phyloP scores from a whole-genome alignment of 768 basidiomycete species.

The Dictyophora rubrovolvata region DNA sequence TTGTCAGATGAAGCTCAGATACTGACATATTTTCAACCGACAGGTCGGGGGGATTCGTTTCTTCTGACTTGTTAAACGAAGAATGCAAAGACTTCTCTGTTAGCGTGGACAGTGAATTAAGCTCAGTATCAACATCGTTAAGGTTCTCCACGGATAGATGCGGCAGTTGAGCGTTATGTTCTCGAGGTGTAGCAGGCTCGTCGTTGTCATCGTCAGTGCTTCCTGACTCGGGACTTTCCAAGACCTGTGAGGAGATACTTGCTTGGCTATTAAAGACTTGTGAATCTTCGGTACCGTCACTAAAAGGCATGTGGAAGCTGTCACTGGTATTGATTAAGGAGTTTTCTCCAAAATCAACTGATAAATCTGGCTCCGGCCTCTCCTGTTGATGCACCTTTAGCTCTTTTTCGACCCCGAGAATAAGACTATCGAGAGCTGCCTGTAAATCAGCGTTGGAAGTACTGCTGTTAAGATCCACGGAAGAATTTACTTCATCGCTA shows the following conservation, averaged over 20 bases:
- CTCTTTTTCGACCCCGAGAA: constrained; percentile 19
- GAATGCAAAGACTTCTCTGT: not conserved
- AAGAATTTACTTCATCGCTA: constrained; percentile 24
- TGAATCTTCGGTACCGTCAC: not conserved
- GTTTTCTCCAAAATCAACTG: not conserved
- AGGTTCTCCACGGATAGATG: not conserved
- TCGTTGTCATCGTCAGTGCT: constrained; percentile 26
- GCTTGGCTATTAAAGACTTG: not conserved
- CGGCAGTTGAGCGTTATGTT: not conserved
- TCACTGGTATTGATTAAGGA: not conserved
- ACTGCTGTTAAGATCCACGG: constrained; percentile 21
- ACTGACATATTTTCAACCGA: not conserved
- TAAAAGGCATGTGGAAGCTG: not conserved
- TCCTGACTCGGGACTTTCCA: constrained; percentile 17
- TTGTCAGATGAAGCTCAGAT: not conserved
- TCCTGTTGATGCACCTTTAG: constrained; percentile 9
- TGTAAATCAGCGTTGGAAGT: constrained; percentile 27
- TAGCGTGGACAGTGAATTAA: not conserved
- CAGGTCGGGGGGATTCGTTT: not conserved
- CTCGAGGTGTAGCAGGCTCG: constrained; percentile 8
- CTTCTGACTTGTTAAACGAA: not conserved
- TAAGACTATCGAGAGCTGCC: constrained; percentile 60
- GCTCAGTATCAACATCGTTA: not conserved
- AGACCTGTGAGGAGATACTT: not conserved
- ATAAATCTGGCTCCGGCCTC: constrained; percentile 19